Evolutionary conservation across 495 filamentous ascomycete genomes (phyloP).

Genomic region (Rostrohypoxylon terebratum): DNA sequence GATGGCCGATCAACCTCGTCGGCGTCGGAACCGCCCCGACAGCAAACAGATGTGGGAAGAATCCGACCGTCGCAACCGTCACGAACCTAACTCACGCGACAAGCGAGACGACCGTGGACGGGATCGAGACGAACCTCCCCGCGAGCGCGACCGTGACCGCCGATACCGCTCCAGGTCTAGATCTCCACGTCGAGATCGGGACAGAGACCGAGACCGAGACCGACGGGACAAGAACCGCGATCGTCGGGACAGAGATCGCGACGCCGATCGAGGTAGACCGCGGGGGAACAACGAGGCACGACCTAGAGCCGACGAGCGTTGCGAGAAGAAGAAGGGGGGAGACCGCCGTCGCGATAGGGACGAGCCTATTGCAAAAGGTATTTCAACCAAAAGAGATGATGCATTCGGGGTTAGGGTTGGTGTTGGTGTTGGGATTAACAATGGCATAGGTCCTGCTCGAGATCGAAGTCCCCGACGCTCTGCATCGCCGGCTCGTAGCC

Average conservation of each 20-base stretch:
- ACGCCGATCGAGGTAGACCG: conserved; percentile 27
- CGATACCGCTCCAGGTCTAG: conserved; percentile 54
- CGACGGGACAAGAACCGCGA: conserved; percentile 51
- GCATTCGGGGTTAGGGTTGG: conserved; percentile 5
- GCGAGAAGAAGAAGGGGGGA: conserved; percentile 41
- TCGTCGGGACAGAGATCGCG: conserved; percentile 53
- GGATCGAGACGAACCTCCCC: conserved; percentile 47
- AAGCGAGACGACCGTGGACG: conserved; percentile 51
- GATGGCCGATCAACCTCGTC: conserved; percentile 48
- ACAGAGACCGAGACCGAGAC: conserved; percentile 27
- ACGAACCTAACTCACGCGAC: conserved; percentile 47
- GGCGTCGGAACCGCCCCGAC: conserved; percentile 53
- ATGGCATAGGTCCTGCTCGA: conserved; percentile 19
- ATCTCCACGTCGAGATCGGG: conserved; percentile 50
- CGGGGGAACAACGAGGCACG: conserved; percentile 42
- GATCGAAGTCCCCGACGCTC: conserved; percentile 37
- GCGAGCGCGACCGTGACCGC: conserved; percentile 48
- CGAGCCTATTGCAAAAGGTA: conserved; percentile 43
- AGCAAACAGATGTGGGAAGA: conserved; percentile 61
- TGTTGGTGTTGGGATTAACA: conserved; percentile 22
- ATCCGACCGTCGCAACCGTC: conserved; percentile 47
- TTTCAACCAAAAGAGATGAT: conserved; percentile 54
- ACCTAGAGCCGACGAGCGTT: conserved; percentile 41
- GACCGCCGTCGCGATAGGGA: conserved; percentile 54
- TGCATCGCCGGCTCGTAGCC: conserved; percentile 38